Base-by-base conservation (phyloP, 345 rosid species). In the Bruguiera gymnorhiza region DNA sequence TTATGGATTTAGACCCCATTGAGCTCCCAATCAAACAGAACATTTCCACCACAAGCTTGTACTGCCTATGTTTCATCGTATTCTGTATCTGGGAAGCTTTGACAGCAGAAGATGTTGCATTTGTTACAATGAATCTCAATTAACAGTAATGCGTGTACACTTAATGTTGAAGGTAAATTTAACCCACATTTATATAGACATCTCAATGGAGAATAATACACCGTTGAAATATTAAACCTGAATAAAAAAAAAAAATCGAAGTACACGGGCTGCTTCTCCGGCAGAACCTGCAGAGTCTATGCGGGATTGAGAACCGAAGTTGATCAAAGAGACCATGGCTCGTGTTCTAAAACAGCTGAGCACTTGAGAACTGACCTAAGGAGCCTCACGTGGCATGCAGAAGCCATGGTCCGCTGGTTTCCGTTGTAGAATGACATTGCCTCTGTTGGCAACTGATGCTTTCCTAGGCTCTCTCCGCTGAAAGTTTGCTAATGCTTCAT, bases 331-430 rank as follows among this genome's bases (percentile, higher is more conserved):
- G 53, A 48, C 16, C 23, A 6, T 8, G 34, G 70, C 39, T 58
- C 30, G 9, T 23, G 60, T 56, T 62, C 60, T 65, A 73, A 32
- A 43, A 69, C 51, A 65, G 29, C 57, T 32, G 53, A 74, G 36
- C 66, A 56, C 75, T 54, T 46, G 3, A 31, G 39, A 53, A 53
- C 53, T 23, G 54, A 53, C 29, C 6, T 19, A 55, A 37, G 34
- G 48, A 19, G 3, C 39, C 26, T 16, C 30, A 21, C 31, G 60
- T 62, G 6, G 48, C 2, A 13, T n/a, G 43, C 24, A 54, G 21
- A 27, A 24, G 24, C 54, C 61, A 56, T n/a, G 10, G 19, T 20
- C 62, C 39, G 9, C 66, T 21, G 16, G 4, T 51, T n/a, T 7
- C n/a, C 10, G 2, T 21, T 39, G 58, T 43, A 36, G n/a, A 21